A percentile compares a stretch with the other conserved stretches of the same genome.
These are phyloP conservation scores for Globisporangium uncinulatum DNA, from an alignment of 352 stramenopile species.

Conservation along the genomic window DNA sequence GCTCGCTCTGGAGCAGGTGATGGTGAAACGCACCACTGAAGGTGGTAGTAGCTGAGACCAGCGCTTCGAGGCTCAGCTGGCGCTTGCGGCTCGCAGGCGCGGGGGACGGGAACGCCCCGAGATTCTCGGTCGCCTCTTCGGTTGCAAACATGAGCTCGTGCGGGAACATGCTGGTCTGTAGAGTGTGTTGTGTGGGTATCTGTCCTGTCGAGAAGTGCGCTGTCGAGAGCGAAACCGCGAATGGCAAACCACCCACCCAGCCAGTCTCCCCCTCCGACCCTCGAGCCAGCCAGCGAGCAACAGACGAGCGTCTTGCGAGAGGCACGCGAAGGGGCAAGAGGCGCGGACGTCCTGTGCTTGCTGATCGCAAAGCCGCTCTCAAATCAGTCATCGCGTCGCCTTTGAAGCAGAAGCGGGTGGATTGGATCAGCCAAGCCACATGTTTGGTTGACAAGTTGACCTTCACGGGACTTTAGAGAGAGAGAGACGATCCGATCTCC, in stretches of 20 bases:
- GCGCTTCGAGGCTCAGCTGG: neutral
- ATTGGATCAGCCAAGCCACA: neutral
- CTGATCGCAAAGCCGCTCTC: neutral
- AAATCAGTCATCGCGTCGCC: neutral
- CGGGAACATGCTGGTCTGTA: neutral
- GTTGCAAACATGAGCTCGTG: constrained; percentile 3
- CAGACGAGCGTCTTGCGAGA: neutral
- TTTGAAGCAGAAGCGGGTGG: neutral
- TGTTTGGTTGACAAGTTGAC: neutral
- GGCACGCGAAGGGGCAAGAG: neutral
- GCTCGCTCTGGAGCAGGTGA: constrained; percentile 3
- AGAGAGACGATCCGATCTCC: too few species aligned
- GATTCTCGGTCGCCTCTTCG: neutral
- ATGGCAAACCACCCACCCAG: neutral
- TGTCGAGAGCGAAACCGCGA: constrained; percentile 1
- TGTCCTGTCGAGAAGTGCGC: neutral
- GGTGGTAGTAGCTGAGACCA: too few species aligned
- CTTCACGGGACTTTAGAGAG: too few species aligned
- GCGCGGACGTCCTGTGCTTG: neutral
- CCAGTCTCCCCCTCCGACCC: neutral
- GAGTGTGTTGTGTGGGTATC: neutral
- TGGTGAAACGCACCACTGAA: neutral
- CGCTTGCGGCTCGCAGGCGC: constrained; percentile 3
- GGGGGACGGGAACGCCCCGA: neutral
- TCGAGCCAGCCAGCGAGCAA: neutral